These are phyloP conservation scores for Candida cerambycidarum DNA, from an alignment of 805 yeast species.

Conservation along the genomic window DNA sequence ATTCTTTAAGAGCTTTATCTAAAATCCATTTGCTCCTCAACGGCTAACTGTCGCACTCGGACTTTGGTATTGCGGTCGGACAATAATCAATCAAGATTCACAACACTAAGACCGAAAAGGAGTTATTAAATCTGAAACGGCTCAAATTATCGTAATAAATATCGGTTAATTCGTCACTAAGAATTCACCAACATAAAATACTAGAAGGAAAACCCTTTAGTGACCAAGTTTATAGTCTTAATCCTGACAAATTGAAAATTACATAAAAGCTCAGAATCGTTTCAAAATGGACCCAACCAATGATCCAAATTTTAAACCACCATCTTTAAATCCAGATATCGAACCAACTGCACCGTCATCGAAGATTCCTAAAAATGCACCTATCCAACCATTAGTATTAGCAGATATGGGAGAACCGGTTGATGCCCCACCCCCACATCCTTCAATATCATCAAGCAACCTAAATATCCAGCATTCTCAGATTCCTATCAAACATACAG, in stretches of 20 bases:
- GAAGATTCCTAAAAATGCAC: conserved; percentile 68
- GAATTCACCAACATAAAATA: no score
- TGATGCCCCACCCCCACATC: conserved; percentile 71
- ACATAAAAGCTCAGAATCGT: background rate
- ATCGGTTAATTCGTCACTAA: no score
- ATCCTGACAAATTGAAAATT: no score
- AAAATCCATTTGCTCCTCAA: background rate
- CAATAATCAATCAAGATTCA: background rate
- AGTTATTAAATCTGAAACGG: background rate
- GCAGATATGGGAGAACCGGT: conserved; percentile 71
- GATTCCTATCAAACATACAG: conserved; percentile 59
- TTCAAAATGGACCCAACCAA: conserved; percentile 78
- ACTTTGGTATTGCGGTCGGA: conserved; percentile 8
- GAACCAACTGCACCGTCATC: conserved; percentile 68
- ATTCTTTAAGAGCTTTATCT: background rate
- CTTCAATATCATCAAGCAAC: conserved; percentile 18
- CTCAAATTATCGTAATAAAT: background rate
- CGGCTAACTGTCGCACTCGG: conserved; percentile 3
- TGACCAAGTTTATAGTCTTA: no score
- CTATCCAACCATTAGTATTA: conserved; percentile 74
- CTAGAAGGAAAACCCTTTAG: no score
- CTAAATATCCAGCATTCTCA: conserved; percentile 14
- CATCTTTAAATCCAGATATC: conserved; percentile 61
- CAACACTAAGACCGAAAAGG: background rate
- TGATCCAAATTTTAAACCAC: conserved; percentile 89